These are phyloP conservation scores for Monilinia fructicola DNA, from an alignment of 2,329 filamentous ascomycete species.

Conservation along the genomic window DNA sequence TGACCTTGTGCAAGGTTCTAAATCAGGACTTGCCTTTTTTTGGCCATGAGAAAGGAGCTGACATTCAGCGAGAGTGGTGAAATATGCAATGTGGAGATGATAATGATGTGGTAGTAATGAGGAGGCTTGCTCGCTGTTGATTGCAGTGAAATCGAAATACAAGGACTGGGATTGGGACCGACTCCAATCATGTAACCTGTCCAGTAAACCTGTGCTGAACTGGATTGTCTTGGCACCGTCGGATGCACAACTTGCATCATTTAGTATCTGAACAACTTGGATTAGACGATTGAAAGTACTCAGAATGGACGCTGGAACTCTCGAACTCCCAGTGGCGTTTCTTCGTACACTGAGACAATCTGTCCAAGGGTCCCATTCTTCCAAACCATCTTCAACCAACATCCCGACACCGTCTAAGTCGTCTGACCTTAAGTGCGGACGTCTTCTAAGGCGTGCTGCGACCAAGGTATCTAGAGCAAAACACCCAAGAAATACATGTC, in stretches of 20 bases:
- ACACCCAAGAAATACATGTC: constrained; percentile 55
- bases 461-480: constrained; percentile 62
- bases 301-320: constrained; percentile 39
- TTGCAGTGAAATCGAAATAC: constrained; percentile 31
- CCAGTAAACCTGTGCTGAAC: constrained; percentile 31
- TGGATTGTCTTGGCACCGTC: constrained; percentile 25
- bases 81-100: constrained; percentile 38
- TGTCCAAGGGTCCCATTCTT: constrained; percentile 74
- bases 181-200: constrained; percentile 36
- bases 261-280: constrained; percentile 38
- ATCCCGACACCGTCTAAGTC: constrained; percentile 49
- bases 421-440: constrained; percentile 50
- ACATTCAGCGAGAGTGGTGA: constrained; percentile 35
- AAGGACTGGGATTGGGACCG: constrained; percentile 33
- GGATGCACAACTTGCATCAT: constrained; percentile 34
- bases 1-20: constrained; percentile 41
- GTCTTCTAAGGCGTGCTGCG: constrained; percentile 51
- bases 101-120: constrained; percentile 39
- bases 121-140: constrained; percentile 28
- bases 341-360: constrained; percentile 48
- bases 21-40: constrained; percentile 29
- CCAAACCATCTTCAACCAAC: constrained; percentile 64
- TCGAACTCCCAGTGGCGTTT: constrained; percentile 29
- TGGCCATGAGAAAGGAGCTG: constrained; percentile 33
- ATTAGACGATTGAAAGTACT: constrained; percentile 42